These are phyloP conservation scores for Euphorbia peplus DNA, from an alignment of 345 rosid species.

Conservation along the genomic window DNA sequence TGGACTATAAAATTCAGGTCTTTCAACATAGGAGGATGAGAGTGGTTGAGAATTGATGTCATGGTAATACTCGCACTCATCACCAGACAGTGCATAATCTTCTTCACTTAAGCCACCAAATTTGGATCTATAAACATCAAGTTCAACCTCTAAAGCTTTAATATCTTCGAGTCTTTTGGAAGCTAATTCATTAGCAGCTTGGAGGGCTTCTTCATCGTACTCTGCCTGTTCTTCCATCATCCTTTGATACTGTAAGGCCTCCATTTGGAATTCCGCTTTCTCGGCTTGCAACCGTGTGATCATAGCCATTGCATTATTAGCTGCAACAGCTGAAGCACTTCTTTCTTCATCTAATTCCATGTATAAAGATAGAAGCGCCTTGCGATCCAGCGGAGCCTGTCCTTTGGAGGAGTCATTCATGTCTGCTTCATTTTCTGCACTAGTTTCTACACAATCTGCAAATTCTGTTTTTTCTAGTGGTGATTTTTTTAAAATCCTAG, in stretches of 20 bases:
- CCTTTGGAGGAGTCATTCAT: constrained; percentile 58
- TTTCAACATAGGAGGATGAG: constrained; percentile 27
- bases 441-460: constrained; percentile 37
- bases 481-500: constrained; percentile 43
- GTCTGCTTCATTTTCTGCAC: constrained; percentile 38
- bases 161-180: constrained; percentile 58
- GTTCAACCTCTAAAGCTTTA: constrained; percentile 54
- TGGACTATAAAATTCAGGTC: constrained; percentile 21
- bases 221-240: constrained; percentile 99
- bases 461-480: constrained; percentile 49
- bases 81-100: constrained; percentile 26
- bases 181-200: constrained; percentile 47
- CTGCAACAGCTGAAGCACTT: constrained; percentile 85
- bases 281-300: constrained; percentile 84
- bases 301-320: constrained; percentile 94
- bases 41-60: constrained; percentile 19
- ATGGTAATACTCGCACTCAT: constrained; percentile 25
- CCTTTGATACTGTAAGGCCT: constrained; percentile 93
- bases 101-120: constrained; percentile 46
- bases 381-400: constrained; percentile 73
- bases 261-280: constrained; percentile 94
- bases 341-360: constrained; percentile 94
- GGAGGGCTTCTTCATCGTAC: constrained; percentile 83
- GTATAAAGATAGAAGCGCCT: constrained; percentile 73
- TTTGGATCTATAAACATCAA: constrained; percentile 59